phyloP scores from a whole-genome alignment of 441 rosid genomes.

The Caryocar brasiliense region DNA sequence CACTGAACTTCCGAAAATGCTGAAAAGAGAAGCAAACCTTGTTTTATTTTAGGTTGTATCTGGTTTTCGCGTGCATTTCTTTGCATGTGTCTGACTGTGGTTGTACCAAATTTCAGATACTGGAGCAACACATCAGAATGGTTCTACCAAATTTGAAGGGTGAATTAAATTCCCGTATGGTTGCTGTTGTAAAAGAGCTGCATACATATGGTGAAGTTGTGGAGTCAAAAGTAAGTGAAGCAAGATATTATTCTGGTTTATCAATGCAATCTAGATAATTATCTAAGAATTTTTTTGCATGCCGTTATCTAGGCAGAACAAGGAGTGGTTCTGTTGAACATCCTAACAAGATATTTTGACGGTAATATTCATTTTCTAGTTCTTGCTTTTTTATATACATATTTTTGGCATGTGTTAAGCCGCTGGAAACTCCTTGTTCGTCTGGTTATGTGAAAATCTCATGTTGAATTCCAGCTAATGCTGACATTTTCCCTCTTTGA shows the following conservation, averaged over 20 bases:
- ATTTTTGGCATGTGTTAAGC: no score
- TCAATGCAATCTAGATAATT: no score
- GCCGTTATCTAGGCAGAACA: slow-evolving; percentile 23
- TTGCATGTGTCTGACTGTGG: background rate
- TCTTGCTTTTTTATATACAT: background rate
- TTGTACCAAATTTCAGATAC: slow-evolving; percentile 27
- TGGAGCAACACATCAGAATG: slow-evolving; percentile 49
- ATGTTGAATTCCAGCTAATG: no score
- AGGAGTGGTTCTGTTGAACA: slow-evolving; percentile 24
- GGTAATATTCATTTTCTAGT: slow-evolving; percentile 33
- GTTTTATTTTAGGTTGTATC: background rate
- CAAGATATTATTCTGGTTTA: background rate
- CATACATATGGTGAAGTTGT: slow-evolving; percentile 36
- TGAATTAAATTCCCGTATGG: slow-evolving; percentile 33
- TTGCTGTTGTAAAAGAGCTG: slow-evolving; percentile 40
- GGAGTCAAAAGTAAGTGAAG: slow-evolving; percentile 39
- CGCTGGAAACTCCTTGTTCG: no score
- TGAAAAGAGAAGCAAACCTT: background rate
- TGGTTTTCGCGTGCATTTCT: background rate
- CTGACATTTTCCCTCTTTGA: no score
- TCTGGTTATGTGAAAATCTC: no score
- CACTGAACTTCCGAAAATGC: no score
- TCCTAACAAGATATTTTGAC: slow-evolving; percentile 41
- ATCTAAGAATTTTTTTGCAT: background rate
- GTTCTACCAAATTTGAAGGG: slow-evolving; percentile 51